phyloP scores from a whole-genome alignment of 75 land plant genomes.

The Adiantum capillusveneris region DNA sequence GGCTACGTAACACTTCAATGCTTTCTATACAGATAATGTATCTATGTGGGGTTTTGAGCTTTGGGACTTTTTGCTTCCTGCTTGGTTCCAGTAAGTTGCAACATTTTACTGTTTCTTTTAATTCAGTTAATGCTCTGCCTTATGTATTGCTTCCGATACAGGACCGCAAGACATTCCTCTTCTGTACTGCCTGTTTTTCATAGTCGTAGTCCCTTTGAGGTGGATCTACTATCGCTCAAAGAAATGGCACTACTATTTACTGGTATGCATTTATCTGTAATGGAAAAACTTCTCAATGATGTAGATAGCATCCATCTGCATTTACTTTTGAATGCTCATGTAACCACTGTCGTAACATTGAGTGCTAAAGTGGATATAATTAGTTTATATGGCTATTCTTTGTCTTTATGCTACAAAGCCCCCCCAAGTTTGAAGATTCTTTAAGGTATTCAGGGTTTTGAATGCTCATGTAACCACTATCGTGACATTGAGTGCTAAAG shows the following conservation, averaged over 20 bases:
- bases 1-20: background rate
- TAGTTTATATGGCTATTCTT: no score
- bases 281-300: background rate
- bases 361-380: background rate
- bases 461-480: background rate
- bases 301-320: background rate
- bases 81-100: conserved; percentile 82
- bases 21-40: conserved; percentile 59
- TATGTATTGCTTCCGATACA: conserved; percentile 19
- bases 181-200: conserved; percentile 74
- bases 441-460: no score
- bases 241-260: conserved; percentile 97
- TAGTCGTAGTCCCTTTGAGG: conserved; percentile 80
- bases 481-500: background rate
- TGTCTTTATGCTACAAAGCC: no score
- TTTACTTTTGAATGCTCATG: no score
- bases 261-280: conserved; percentile 32
- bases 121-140: background rate
- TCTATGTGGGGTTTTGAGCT: conserved; percentile 73
- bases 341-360: no score
- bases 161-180: conserved; percentile 92
- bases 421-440: no score
- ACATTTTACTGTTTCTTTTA: background rate
- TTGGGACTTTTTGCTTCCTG: conserved; percentile 86
- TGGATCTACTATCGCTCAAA: conserved; percentile 97